Base-by-base conservation (phyloP, 179 eudicot species). In the Sideroxylon spinosum region DNA sequence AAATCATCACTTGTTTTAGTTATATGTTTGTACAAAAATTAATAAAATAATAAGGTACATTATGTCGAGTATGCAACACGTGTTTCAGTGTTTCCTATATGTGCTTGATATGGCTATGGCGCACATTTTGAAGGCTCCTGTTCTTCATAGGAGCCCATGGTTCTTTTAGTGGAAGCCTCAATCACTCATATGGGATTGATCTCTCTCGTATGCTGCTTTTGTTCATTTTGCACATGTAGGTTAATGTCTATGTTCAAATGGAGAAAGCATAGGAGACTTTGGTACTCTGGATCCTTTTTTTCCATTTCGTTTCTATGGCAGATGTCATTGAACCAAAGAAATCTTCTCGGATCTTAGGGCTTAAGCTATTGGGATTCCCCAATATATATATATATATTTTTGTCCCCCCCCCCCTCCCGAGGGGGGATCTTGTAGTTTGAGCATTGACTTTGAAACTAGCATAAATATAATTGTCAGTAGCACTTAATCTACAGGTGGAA, bases 401-500 rank as follows among this genome's bases (percentile, higher is more conserved):
- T n/a, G n/a, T n/a, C n/a, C n/a, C n/a, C n/a, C n/a, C n/a, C n/a
- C n/a, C n/a, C n/a, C n/a, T n/a, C n/a, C n/a, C n/a, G 14, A 19
- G n/a, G 10, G 44, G 22, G 32, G 19, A 28, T 55, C 22, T 26
- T 72, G 16, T 55, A 26, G 23, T 49, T 23, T 29, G 26, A 37
- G 29, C 32, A 32, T 23, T 22, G 23, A 61, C 28, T 32, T 60
- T 44, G 9, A 23, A 60, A 74, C 56, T 14, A 60, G 77, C 37
- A 59, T 74, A 3, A 55, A 44, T 75, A 22, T 46, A 71, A 9
- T 64, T 17, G 57, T 64, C 57, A 20, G 52, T 57, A 57, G 50
- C 65, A 22, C 75, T 19, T 25, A 32, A 57, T 32, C 46, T 84
- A 26, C 77, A 95, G 98, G 98, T 46, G 98, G 98, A 73, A 95